These are phyloP conservation scores for Cryphonectria japonica DNA, from an alignment of 2,329 filamentous ascomycete genomes.

Conservation along the genomic window DNA sequence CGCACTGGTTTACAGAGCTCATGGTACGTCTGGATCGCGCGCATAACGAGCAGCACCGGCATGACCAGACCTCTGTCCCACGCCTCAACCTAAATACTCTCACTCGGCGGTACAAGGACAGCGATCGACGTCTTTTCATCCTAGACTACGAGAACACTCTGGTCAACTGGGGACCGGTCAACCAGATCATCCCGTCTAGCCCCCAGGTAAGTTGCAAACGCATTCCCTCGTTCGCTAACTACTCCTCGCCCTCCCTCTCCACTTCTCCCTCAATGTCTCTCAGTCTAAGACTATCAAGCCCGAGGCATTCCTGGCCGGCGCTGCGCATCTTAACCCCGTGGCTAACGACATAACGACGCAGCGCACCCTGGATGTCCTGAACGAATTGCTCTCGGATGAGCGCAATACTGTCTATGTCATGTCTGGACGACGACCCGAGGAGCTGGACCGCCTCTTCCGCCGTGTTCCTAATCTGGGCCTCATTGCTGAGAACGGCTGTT, in stretches of 20 bases:
- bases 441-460: constrained; percentile 84
- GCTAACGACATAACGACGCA: constrained; percentile 41
- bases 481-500: constrained; percentile 94
- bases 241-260: too few relatives aligned
- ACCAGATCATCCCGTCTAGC: constrained; percentile 82
- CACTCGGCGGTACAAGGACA: constrained; percentile 65
- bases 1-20: constrained; percentile 83
- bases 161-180: constrained; percentile 82
- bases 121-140: constrained; percentile 77
- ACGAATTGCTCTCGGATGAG: constrained; percentile 78
- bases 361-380: constrained; percentile 80
- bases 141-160: constrained; percentile 94
- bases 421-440: constrained; percentile 85
- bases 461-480: constrained; percentile 82
- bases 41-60: constrained; percentile 81
- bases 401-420: constrained; percentile 91
- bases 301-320: constrained; percentile 13
- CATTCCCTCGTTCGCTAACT: background rate
- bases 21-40: constrained; percentile 71
- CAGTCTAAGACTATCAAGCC: constrained; percentile 7
- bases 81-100: constrained; percentile 74
- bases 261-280: background rate
- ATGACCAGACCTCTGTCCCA: constrained; percentile 84
- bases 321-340: constrained; percentile 1
- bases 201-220: constrained; percentile 57